A percentile compares a stretch with the other conserved stretches of the same genome.
phyloP scores from a whole-genome alignment of 768 basidiomycete species.

The Kondoa subrosea region DNA sequence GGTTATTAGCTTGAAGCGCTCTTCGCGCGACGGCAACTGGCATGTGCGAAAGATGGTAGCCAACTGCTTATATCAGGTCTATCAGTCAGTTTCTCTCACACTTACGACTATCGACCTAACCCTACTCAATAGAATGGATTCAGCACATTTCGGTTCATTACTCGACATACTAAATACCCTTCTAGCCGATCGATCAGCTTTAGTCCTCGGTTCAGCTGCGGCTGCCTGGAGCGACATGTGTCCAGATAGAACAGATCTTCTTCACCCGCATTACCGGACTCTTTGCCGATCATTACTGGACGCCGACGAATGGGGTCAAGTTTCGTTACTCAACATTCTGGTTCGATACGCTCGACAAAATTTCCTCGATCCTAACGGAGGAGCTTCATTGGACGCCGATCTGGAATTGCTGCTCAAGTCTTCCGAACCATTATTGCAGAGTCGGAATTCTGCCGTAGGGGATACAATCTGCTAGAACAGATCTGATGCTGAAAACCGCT shows the following conservation, averaged over 20 bases:
- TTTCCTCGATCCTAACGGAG: slow-evolving; percentile 22
- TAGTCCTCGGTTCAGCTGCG: slow-evolving; percentile 71
- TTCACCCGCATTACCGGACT: slow-evolving; percentile 75
- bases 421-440: slow-evolving; percentile 62
- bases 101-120: neutral
- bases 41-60: slow-evolving; percentile 90
- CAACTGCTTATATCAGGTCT: slow-evolving; percentile 46
- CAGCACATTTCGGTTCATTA: slow-evolving; percentile 50
- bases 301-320: slow-evolving; percentile 93
- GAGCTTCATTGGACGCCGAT: slow-evolving; percentile 44
- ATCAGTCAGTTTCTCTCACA: slow-evolving; percentile 6
- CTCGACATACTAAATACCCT: slow-evolving; percentile 33
- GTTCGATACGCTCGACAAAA: slow-evolving; percentile 55
- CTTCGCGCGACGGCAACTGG: slow-evolving; percentile 75
- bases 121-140: slow-evolving; percentile 46
- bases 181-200: slow-evolving; percentile 55
- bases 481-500: neutral
- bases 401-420: slow-evolving; percentile 54
- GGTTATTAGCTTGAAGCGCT: slow-evolving; percentile 76
- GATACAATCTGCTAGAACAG: slow-evolving; percentile 3
- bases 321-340: slow-evolving; percentile 58
- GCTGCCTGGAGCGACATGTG: slow-evolving; percentile 76
- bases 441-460: slow-evolving; percentile 68
- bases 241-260: slow-evolving; percentile 62
- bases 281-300: slow-evolving; percentile 71